Evolutionary conservation across 2,329 filamentous ascomycete species (phyloP).

Genomic region (Orbilia brochopaga): DNA sequence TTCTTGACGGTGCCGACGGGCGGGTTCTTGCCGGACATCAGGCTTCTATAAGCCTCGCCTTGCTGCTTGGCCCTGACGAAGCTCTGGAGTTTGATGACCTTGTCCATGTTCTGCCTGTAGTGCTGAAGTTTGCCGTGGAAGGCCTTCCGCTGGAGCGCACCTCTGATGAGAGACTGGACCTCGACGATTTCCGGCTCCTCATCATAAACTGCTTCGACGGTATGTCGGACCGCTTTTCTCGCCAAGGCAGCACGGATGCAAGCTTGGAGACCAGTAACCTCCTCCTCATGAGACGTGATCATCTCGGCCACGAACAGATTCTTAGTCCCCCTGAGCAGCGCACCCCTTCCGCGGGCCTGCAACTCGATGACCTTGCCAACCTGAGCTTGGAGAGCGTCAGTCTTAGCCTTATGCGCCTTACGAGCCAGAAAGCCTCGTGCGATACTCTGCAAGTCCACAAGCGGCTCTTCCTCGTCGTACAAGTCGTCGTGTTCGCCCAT

Average conservation of each 20-base stretch:
- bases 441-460: conserved; percentile 63
- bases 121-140: conserved; percentile 73
- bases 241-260: conserved; percentile 79
- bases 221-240: conserved; percentile 73
- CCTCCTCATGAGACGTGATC: conserved; percentile 67
- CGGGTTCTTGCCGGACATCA: conserved; percentile 86
- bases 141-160: conserved; percentile 69
- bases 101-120: conserved; percentile 97
- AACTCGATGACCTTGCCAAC: conserved; percentile 60
- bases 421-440: conserved; percentile 60
- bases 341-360: conserved; percentile 71
- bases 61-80: conserved; percentile 94
- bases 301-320: conserved; percentile 72
- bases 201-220: conserved; percentile 78
- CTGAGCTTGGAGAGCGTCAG: conserved; percentile 62
- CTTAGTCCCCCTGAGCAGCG: conserved; percentile 72
- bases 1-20: conserved; percentile 97
- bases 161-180: conserved; percentile 67
- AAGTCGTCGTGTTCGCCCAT: conserved; percentile 80
- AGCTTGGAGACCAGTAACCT: conserved; percentile 74
- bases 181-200: conserved; percentile 74
- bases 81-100: conserved; percentile 97
- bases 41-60: conserved; percentile 95
- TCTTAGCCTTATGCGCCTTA: conserved; percentile 59
- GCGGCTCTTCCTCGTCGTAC: conserved; percentile 67